These are phyloP conservation scores for Ceratobasidium sp. DNA, from an alignment of 1,284 basidiomycete species.

Conservation along the genomic window DNA sequence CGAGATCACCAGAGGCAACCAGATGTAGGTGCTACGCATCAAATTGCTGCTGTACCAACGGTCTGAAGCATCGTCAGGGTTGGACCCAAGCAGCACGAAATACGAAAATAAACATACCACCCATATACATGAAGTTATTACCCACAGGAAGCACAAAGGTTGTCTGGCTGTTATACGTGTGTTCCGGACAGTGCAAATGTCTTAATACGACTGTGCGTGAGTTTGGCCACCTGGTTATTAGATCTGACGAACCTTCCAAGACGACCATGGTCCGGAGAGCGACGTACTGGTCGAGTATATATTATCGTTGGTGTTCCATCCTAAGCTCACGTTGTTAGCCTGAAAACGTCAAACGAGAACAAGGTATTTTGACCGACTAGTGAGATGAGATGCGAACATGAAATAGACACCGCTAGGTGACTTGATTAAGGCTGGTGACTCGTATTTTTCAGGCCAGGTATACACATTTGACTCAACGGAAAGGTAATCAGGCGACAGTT, in stretches of 20 bases:
- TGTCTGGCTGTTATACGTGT: constrained; percentile 48
- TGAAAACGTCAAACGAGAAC: not conserved
- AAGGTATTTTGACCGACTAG: constrained; percentile 20
- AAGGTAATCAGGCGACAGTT: constrained; percentile 46
- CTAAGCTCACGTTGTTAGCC: constrained; percentile 7
- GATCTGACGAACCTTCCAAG: constrained; percentile 44
- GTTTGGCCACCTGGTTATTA: not conserved
- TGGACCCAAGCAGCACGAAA: not conserved
- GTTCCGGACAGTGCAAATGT: constrained; percentile 47
- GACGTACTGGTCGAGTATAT: constrained; percentile 47
- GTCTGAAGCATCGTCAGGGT: constrained; percentile 29
- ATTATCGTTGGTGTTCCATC: constrained; percentile 49
- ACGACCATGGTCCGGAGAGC: constrained; percentile 47
- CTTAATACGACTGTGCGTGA: constrained; percentile 4
- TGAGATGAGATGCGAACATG: constrained; percentile 48
- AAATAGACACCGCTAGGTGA: constrained; percentile 48
- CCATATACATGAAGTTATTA: constrained; percentile 50
- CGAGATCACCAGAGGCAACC: constrained; percentile 48
- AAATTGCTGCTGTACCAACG: constrained; percentile 49
- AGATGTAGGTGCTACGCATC: constrained; percentile 48
- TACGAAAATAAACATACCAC: constrained; percentile 38
- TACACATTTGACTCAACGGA: constrained; percentile 46
- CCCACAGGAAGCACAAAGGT: constrained; percentile 48
- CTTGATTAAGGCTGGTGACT: constrained; percentile 48
- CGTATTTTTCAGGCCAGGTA: constrained; percentile 45